Evolutionary conservation across 768 basidiomycete species (phyloP), one percentile per base, ranked within the genome.

Genomic region (Russula compacta): DNA sequence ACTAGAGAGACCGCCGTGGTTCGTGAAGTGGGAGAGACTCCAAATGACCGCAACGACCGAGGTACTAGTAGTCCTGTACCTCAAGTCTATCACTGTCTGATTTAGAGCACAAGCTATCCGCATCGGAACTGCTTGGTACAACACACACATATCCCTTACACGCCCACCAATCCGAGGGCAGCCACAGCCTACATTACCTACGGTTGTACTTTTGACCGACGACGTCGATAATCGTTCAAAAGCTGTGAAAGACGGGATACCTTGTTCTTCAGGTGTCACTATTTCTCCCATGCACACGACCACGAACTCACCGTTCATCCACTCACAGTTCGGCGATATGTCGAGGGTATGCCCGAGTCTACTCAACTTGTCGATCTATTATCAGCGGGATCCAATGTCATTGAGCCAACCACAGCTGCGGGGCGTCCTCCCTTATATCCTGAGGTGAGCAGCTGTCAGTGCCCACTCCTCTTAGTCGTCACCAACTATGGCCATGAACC

Each of bases 11-110:
- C 92, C 0, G 89, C 88, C 0, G 80, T 92, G 10, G 77, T 89
- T 43, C 77, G 89, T 15, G 83, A 87, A 64, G 84, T 87, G 58
- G 84, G 78, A 4, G 92, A 95, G 73, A 84, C 83, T 0, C 91
- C 93, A 0, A 98, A 98, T 67, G 97, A 99, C 70, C 80, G 89
- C 32, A 98, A 98, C 69, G 97, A 98, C 70, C 76, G 97, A 81
- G 88, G 94, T 91, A 60, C 35, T 73, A 6, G 36, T 36, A 53
- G 4, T 50, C 24, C 14, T 32, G 21, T 8, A 29, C 51, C 21
- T 49, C 59, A 11, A 61, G 32, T 19, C 39, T 24, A 19, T 12
- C 52, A 33, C 12, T 39, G 15, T 19, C 56, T 63, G 57, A 54
- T 52, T 50, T 19, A 21, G n/a, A n/a, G 2, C 15, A 29, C 32